Evolutionary conservation across 441 rosid genomes (phyloP), one percentile per base, ranked within the genome.

Genomic region (Breynia disticha): DNA sequence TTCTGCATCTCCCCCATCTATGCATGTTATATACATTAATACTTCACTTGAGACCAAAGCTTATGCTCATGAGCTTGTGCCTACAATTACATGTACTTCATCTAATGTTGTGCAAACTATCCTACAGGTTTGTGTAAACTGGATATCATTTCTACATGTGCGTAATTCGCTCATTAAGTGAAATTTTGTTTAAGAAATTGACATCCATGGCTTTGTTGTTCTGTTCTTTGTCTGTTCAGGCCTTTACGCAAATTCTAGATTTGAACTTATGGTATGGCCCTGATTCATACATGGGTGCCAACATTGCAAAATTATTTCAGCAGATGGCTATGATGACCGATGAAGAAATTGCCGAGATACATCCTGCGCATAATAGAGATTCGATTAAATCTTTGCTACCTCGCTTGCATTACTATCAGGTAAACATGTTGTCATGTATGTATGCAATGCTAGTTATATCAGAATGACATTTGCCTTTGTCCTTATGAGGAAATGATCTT

Each of bases 201-300:
- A 28, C 43, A 16, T n/a, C 28, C 44, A 19, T 16, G 48, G 12
- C n/a, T 28, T 19, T 52, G 16, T 52, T 50, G 45, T 42, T 17
- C 49, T 35, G 39, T n/a, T 35, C 38, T 42, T 20, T 11, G 9
- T 47, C 21, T 11, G n/a, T n/a, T n/a, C 76, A 91, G 98, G 95
- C 97, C 46, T 89, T 79, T 72, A 53, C 95, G 51, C 90, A 93
- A 75, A 70, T 93, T 67, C 83, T 93, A 16, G 84, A 84, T 61
- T 62, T 93, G 19, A 79, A 65, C 51, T 62, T 86, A 48, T 89
- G 95, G 84, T 91, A 91, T 41, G 98, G 98, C 58, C 98, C 97
- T n/a, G 98, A 91, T 67, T 78, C 97, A 47, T 89, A 86, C 80
- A 89, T 93, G 97, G 98, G 98, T 69, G 98, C 97, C 38, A 88